Percentiles rank a stretch among this genome's conserved stretches.
These are phyloP conservation scores for Conringia planisiliqua DNA, from an alignment of 345 rosid genomes.

Conservation along the genomic window DNA sequence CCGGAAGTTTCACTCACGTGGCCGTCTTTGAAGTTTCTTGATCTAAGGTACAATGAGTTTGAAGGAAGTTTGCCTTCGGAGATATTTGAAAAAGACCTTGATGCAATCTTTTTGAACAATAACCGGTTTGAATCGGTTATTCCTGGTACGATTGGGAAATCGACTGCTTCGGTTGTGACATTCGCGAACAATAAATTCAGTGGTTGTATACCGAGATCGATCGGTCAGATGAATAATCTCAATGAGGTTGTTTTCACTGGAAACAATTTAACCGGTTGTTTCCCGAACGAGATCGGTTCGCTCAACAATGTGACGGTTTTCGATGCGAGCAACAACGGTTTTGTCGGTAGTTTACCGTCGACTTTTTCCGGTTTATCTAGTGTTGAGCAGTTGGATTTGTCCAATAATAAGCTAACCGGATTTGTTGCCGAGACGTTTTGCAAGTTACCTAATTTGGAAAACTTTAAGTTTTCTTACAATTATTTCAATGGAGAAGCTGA, in stretches of 20 bases:
- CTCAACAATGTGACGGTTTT: slow-evolving; percentile 49
- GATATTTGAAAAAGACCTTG: slow-evolving; percentile 54
- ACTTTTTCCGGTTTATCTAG: slow-evolving; percentile 35
- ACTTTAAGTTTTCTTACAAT: slow-evolving; percentile 49
- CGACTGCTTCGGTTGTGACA: slow-evolving; percentile 52
- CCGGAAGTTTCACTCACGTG: slow-evolving; percentile 41
- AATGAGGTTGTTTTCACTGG: slow-evolving; percentile 52
- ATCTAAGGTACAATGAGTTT: slow-evolving; percentile 55
- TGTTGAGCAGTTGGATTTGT: slow-evolving; percentile 40
- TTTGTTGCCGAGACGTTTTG: slow-evolving; percentile 45
- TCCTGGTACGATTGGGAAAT: slow-evolving; percentile 50
- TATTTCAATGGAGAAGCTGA: slow-evolving; percentile 52
- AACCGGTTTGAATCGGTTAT: slow-evolving; percentile 50
- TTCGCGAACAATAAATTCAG: slow-evolving; percentile 54
- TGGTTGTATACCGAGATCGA: slow-evolving; percentile 60
- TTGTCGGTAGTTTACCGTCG: slow-evolving; percentile 45
- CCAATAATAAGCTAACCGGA: slow-evolving; percentile 47
- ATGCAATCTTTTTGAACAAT: slow-evolving; percentile 63
- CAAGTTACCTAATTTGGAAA: slow-evolving; percentile 39
- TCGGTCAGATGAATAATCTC: slow-evolving; percentile 50
- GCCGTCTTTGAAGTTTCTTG: slow-evolving; percentile 53
- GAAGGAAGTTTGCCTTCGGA: slow-evolving; percentile 56
- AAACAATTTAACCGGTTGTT: slow-evolving; percentile 54
- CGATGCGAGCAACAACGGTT: slow-evolving; percentile 45
- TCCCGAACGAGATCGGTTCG: slow-evolving; percentile 57